These are phyloP conservation scores for Coniochaeta ligniaria DNA, from an alignment of 2,329 filamentous ascomycete genomes.

Conservation along the genomic window DNA sequence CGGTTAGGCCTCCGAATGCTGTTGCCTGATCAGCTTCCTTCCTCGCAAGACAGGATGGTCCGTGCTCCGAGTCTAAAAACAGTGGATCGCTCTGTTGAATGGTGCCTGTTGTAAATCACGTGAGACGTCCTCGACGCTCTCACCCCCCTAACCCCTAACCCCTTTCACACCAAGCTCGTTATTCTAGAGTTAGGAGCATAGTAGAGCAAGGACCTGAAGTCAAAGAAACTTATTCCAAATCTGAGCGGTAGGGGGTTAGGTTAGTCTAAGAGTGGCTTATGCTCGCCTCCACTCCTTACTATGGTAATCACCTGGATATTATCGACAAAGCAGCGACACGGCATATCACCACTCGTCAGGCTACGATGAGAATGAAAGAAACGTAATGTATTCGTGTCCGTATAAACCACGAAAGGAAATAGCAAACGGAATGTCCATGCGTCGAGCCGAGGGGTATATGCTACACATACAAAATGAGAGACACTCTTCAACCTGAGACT, in stretches of 20 bases:
- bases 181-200: too few relatives aligned
- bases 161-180: too few relatives aligned
- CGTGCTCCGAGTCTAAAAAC: not conserved
- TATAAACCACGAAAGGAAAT: not conserved
- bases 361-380: not conserved
- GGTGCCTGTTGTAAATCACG: not conserved
- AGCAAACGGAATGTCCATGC: not conserved
- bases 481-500: not conserved
- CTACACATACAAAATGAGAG: conserved; percentile 3
- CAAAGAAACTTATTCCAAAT: too few relatives aligned
- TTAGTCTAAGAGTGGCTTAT: too few relatives aligned
- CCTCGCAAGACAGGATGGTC: not conserved
- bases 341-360: not conserved
- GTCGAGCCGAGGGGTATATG: conserved; percentile 3
- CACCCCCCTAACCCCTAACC: too few relatives aligned
- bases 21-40: conserved; percentile 11
- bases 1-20: conserved; percentile 9
- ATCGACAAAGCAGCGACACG: not conserved
- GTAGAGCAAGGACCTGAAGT: too few relatives aligned
- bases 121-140: too few relatives aligned
- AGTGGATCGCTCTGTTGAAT: not conserved
- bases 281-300: too few relatives aligned
- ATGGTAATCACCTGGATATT: not conserved
- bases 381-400: not conserved
- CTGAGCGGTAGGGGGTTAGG: too few relatives aligned